phyloP scores from a whole-genome alignment of 495 filamentous ascomycete species.

The Viridothelium virens region DNA sequence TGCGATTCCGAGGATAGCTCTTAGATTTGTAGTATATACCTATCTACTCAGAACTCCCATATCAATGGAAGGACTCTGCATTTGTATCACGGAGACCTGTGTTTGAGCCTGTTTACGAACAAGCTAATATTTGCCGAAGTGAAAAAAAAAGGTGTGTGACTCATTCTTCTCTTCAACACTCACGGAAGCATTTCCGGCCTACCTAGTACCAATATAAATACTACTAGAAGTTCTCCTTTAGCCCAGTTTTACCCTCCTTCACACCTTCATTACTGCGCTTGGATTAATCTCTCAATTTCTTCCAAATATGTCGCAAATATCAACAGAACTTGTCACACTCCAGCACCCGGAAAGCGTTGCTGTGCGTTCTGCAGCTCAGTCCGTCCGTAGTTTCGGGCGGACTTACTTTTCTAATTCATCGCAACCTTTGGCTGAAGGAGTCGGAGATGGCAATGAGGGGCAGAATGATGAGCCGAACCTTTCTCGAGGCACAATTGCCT shows the following conservation, averaged over 20 bases:
- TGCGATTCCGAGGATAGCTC: not conserved
- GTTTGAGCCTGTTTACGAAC: no score
- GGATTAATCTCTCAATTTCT: not conserved
- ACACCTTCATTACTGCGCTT: no score
- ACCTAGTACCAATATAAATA: no score
- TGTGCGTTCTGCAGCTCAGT: not conserved
- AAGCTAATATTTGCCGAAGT: no score
- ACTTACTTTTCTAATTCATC: not conserved
- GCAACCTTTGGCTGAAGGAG: not conserved
- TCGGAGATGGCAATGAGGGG: not conserved
- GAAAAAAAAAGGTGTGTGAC: no score
- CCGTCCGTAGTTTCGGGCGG: not conserved
- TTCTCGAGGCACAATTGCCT: slow-evolving; percentile 29
- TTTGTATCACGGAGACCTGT: not conserved
- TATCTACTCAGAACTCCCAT: not conserved
- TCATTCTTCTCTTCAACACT: no score
- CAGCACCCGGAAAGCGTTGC: not conserved
- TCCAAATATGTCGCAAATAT: not conserved
- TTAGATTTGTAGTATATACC: slow-evolving; percentile 3
- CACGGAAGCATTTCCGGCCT: no score
- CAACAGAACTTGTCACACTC: not conserved
- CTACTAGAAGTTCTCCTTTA: no score
- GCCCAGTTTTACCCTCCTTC: no score
- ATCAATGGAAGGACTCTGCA: not conserved
- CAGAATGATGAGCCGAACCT: not conserved